Evolutionary conservation across 1,284 basidiomycete species (phyloP).

Genomic region (Cryptococcus amylolentus): DNA sequence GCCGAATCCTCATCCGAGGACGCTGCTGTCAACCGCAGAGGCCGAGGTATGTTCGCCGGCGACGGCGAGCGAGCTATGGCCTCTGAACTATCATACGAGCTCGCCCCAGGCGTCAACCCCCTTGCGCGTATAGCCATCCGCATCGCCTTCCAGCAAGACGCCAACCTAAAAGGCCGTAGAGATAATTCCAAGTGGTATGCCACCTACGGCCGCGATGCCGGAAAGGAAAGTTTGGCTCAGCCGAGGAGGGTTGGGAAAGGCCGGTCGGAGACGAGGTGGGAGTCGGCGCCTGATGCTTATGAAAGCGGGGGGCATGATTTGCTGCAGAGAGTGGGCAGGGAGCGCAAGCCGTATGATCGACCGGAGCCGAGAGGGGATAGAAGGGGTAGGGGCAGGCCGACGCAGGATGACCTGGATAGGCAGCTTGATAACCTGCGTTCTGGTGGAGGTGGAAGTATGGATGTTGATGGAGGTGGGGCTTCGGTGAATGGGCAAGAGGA

Average conservation of each 20-base stretch:
- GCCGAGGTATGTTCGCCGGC: conserved; percentile 32
- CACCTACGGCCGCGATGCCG: conserved; percentile 34
- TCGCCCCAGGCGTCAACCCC: conserved; percentile 38
- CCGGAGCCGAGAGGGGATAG: conserved; percentile 1
- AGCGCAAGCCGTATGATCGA: conserved; percentile 24
- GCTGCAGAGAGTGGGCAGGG: conserved; percentile 31
- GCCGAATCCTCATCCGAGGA: neutral
- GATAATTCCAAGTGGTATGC: conserved; percentile 40
- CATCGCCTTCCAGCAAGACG: conserved; percentile 33
- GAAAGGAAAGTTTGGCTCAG: conserved; percentile 32
- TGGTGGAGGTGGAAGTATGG: conserved; percentile 10
- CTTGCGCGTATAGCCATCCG: conserved; percentile 37
- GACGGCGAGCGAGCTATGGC: neutral
- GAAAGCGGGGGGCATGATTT: conserved; percentile 33
- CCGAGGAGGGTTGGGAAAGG: conserved; percentile 5
- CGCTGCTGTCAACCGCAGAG: conserved; percentile 18
- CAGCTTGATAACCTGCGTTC: conserved; percentile 32
- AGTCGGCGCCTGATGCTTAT: conserved; percentile 2
- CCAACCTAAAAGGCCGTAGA: conserved; percentile 23
- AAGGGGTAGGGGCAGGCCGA: conserved; percentile 14
- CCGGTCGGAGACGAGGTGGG: conserved; percentile 1
- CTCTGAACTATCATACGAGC: conserved; percentile 8
- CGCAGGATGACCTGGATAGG: conserved; percentile 38
- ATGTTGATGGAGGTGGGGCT: conserved; percentile 1
- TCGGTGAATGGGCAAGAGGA: neutral